Evolutionary conservation across 352 stramenopile genomes (phyloP), one percentile per base, ranked within the genome.

Genomic region (Phytopythium oedochilum): DNA sequence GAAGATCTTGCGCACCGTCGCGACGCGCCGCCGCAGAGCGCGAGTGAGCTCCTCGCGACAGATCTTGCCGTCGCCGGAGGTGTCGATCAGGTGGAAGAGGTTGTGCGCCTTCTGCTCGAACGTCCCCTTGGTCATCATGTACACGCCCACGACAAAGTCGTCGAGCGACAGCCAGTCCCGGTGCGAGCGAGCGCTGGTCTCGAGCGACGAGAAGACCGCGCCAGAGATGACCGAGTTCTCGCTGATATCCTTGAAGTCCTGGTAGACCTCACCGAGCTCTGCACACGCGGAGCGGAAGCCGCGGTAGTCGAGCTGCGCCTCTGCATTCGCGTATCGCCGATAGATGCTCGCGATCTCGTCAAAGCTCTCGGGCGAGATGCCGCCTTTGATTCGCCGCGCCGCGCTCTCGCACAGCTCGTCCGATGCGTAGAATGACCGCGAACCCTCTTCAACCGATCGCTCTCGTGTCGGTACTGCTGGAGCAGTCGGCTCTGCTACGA

Each of bases 61-160:
- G 38, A 93, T 89, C 60, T 86, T 85, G 14, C 83, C 81, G 53
- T 91, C 73, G 8, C 74, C 66, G 1, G 53, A 68, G 29, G 70
- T 72, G 54, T 93, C 85, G 38, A 93, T 85, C 56, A 85, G 57
- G 11, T 86, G 75, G 49, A 93, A 93, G 18, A 93, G 65, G 26
- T 59, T 89, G 40, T 84, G 77, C 12, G 83, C 80, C 45, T 93
- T 93, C 56, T 93, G 74, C 57, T 89, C 80, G 7, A 89, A 78
- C 1, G 80, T 86, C 28, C 83, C 83, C 56, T 89, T 86, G 14
- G 83, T 88, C 72, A 90, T 89, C 32, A 93, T 53, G 59, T 93
- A 90, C 26, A 91, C 76, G 7, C 83, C 83, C 42, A 91, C 75
- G 17, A 86, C 77, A 48, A 93, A 93, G 51, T 93, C 83, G 55